phyloP scores from a whole-genome alignment of 257 asterid genomes.

The Craterostigma plantagineum region DNA sequence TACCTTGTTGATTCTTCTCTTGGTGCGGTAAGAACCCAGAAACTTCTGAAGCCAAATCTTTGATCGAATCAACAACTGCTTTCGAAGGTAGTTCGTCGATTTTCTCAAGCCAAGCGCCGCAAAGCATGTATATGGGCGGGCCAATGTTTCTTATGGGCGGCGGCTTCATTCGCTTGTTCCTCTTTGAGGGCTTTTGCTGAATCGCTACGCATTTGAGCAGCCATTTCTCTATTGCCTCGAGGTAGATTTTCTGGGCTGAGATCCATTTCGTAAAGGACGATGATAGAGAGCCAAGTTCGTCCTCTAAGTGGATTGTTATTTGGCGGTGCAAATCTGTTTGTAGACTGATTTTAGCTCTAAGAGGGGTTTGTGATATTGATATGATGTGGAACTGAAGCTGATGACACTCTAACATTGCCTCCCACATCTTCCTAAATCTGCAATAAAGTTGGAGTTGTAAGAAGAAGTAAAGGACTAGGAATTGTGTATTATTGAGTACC shows the following conservation, averaged over 20 bases:
- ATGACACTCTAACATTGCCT: slow-evolving; percentile 64
- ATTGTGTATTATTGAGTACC: slow-evolving; percentile 28
- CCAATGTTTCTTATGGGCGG: slow-evolving; percentile 44
- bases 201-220: slow-evolving; percentile 56
- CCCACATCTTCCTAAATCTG: slow-evolving; percentile 94
- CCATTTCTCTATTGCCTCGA: slow-evolving; percentile 74
- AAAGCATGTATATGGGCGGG: slow-evolving; percentile 83
- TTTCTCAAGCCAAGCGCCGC: slow-evolving; percentile 66
- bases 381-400: slow-evolving; percentile 63
- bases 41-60: slow-evolving; percentile 50
- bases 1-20: slow-evolving; percentile 59
- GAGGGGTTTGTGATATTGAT: slow-evolving; percentile 46
- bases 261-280: slow-evolving; percentile 76
- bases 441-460: neutral
- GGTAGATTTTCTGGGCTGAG: slow-evolving; percentile 47
- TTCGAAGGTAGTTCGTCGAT: slow-evolving; percentile 34
- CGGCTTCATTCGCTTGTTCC: slow-evolving; percentile 33
- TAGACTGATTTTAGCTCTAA: slow-evolving; percentile 22
- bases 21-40: slow-evolving; percentile 61
- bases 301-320: slow-evolving; percentile 32
- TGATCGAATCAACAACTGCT: slow-evolving; percentile 50
- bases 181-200: slow-evolving; percentile 37
- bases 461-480: neutral
- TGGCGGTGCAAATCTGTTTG: slow-evolving; percentile 49
- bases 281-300: slow-evolving; percentile 31